Base-by-base conservation (phyloP, 352 stramenopile genomes). In the Phytophthora brassicae region DNA sequence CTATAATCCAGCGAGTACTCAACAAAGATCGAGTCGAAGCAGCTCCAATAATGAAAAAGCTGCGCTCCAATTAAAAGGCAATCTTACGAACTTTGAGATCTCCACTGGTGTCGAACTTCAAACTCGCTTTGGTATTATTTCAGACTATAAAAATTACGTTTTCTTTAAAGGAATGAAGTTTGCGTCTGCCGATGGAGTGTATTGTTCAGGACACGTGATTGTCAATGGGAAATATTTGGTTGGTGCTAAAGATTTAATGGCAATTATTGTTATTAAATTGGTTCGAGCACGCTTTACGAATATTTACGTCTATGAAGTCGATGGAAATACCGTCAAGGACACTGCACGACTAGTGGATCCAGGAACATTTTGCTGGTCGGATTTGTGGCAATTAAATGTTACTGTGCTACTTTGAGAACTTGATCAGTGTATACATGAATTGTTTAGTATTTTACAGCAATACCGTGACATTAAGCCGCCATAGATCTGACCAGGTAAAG, bases 121-220 rank as follows among this genome's bases (percentile, higher is more conserved):
- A 20, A 41, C 59, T n/a, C 57, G 65, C 2, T 63, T 74, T 22
- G 74, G 74, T 1, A 49, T 82, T 6, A 60, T 82, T 17, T 80
- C 56, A 1, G 57, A 74, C 13, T 82, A 74, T 38, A 66, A 75
- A 11, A 70, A 74, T 36, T 70, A 63, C 43, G 42, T 58, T 20
- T 63, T 51, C 44, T 64, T 71, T 46, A 68, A 77, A 17, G 69
- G 69, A 4, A 52, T 74, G 35, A 72, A 74, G 54, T 74, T 67
- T 38, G 65, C 65, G 13, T 67, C 55, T 9, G 56, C 60, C 4
- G 66, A 71, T 8, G 68, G 64, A 2, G 68, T 73, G 39, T 77
- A 66, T 41, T 64, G 58, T 45, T 66, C 46, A 7, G 68, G 63
- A 4, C 71, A 61, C 43, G 68, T 77, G 13, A 66, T 77, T n/a